Base-by-base conservation (phyloP, 805 yeast genomes). In the Hanseniaspora thailandica region DNA sequence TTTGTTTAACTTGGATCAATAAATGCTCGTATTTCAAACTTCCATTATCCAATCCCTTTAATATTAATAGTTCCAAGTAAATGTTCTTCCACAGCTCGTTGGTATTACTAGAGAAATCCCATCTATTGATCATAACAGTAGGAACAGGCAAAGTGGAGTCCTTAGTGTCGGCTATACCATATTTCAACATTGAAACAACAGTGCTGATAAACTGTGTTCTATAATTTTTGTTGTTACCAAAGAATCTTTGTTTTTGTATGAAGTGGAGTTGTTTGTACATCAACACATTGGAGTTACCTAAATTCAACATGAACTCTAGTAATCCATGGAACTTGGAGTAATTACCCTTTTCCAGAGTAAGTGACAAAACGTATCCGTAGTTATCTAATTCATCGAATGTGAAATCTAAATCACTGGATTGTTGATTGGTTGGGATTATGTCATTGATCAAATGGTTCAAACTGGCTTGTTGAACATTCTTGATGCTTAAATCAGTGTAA, bases 391-490 rank as follows among this genome's bases (percentile, higher is more conserved):
- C 69, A 5, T 74, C 69, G 3, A 65, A 62, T n/a, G 70, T 62
- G 8, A 78, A 64, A 15, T 68, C 59, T 22, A 69, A 67, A 2
- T 64, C 60, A 15, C 71, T 66, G 1, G 69, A 59, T 0, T 86
- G 85, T 36, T 62, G 64, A 1, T 72, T 57, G 0, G 78, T 62
- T 1, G 80, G 69, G 25, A 72, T 58, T 47, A 86, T 71, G 0
- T 79, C 70, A 9, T 72, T 66, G 9, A 81, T 60, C 57, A 75
- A 72, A 57, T 78, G 76, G 12, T 81, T 76, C 45, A 84, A 64
- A 0, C 86, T 76, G 61, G 89, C 96, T 48, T 74, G 71, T 66
- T 90, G 97, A 8, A 88, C 66, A 68, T 82, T 80, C 61, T 84
- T 86, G 59, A 87, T 76, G 35, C 79, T 77, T 49, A 89, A 65